Evolutionary conservation across 2,329 filamentous ascomycete genomes (phyloP).

Genomic region (Stagonosporopsis tanaceti): DNA sequence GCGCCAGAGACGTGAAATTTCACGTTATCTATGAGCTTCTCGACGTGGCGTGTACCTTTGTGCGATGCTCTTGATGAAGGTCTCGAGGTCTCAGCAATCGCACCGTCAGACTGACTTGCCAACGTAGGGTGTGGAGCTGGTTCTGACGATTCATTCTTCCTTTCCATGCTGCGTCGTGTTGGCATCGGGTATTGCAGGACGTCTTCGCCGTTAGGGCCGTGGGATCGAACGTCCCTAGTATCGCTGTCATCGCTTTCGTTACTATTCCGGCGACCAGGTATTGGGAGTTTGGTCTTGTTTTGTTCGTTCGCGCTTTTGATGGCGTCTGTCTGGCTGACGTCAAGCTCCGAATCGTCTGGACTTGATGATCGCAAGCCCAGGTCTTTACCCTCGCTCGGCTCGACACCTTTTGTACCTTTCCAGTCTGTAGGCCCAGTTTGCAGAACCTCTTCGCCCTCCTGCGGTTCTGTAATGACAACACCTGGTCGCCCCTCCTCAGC

Average conservation of each 20-base stretch:
- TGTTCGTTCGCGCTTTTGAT: conserved; percentile 57
- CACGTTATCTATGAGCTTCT: conserved; percentile 35
- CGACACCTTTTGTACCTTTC: conserved; percentile 63
- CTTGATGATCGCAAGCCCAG: conserved; percentile 73
- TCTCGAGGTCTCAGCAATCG: conserved; percentile 4
- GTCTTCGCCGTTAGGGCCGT: conserved; percentile 47
- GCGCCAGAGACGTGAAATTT: conserved; percentile 41
- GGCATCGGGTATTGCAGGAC: conserved; percentile 38
- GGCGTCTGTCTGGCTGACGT: conserved; percentile 77
- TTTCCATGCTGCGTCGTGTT: conserved; percentile 21
- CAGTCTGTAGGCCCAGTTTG: conserved; percentile 78
- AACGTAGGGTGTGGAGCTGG: conserved; percentile 22
- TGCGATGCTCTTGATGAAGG: conserved; percentile 28
- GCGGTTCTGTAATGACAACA: conserved; percentile 69
- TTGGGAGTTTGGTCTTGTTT: conserved; percentile 36
- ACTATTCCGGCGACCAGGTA: conserved; percentile 35
- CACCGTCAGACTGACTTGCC: conserved; percentile 28
- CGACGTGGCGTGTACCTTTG: conserved; percentile 23
- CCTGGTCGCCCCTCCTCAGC: conserved; percentile 41
- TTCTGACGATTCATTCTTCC: conserved; percentile 25
- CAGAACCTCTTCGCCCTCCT: conserved; percentile 70
- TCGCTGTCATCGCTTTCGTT: conserved; percentile 43
- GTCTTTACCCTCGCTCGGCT: conserved; percentile 64
- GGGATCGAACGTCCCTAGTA: conserved; percentile 51
- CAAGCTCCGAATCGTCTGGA: conserved; percentile 64